Conservation (phyloP, 139 green algal species). For the Auxenochlorella protothecoides region DNA sequence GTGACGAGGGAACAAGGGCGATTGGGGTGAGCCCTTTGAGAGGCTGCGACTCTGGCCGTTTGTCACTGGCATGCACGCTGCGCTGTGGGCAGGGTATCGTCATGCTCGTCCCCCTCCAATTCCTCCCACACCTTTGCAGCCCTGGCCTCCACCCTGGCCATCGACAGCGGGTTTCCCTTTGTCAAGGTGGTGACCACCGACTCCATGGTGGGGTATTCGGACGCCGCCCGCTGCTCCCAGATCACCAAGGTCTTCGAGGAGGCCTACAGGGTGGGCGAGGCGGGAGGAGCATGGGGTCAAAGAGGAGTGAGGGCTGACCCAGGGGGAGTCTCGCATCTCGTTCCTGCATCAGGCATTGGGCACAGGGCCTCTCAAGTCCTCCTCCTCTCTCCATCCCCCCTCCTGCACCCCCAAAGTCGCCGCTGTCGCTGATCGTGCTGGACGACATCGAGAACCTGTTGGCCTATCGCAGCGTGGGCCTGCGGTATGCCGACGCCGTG, state of each 20-base stretch:
- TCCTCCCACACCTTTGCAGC: slow-evolving; percentile 25
- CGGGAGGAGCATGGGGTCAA: too few relatives aligned
- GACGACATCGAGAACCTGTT: slow-evolving; percentile 97
- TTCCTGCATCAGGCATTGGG: too few relatives aligned
- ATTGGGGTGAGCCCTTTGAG: too few relatives aligned
- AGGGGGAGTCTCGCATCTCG: too few relatives aligned
- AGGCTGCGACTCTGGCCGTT: too few relatives aligned
- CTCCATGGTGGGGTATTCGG: slow-evolving; percentile 77
- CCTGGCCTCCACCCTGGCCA: slow-evolving; percentile 76
- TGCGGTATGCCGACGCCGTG: slow-evolving; percentile 90
- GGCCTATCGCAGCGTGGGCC: slow-evolving; percentile 94
- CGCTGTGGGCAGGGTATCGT: too few relatives aligned
- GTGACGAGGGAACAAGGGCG: too few relatives aligned
- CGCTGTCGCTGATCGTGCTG: slow-evolving; percentile 80
- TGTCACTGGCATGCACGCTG: too few relatives aligned
- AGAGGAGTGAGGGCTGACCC: too few relatives aligned
- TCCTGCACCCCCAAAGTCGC: slow-evolving; percentile 36
- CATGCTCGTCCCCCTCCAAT: too few relatives aligned
- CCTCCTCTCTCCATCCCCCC: neutral
- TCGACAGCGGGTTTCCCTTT: slow-evolving; percentile 85
- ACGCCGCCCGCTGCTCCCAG: slow-evolving; percentile 57
- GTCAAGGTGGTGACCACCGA: slow-evolving; percentile 82
- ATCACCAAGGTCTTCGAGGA: slow-evolving; percentile 92
- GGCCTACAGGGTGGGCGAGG: slow-evolving; percentile 57
- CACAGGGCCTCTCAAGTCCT: neutral